These are phyloP conservation scores for Diplodia scrobiculata DNA, from an alignment of 2,329 filamentous ascomycete species.

Conservation along the genomic window DNA sequence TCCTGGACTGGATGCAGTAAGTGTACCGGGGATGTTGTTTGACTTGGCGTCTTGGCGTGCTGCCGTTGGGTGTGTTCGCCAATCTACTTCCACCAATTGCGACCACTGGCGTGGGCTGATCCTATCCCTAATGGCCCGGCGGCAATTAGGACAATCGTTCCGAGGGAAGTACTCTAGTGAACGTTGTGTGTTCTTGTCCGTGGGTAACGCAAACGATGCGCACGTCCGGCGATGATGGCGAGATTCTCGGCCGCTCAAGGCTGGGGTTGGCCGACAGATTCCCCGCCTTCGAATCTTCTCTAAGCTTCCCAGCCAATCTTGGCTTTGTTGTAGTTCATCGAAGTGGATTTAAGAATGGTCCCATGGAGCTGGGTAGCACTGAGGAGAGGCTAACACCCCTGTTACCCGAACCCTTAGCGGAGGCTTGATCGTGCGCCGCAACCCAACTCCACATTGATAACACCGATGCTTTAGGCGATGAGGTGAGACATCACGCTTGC, in stretches of 20 bases:
- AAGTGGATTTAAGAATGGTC: background rate
- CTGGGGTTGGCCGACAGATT: background rate
- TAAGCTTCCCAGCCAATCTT: background rate
- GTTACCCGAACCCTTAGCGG: background rate
- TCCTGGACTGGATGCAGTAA: slow-evolving; percentile 11
- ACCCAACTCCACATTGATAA: background rate
- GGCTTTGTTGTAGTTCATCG: background rate
- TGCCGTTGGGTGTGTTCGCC: background rate
- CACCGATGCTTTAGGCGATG: background rate
- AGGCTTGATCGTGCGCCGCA: slow-evolving; percentile 22
- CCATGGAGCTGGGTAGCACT: background rate
- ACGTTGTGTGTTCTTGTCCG: too few relatives aligned
- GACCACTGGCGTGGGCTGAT: background rate
- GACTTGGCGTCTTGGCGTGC: slow-evolving; percentile 23
- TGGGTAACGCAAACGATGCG: background rate
- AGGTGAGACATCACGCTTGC: background rate
- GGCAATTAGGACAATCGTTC: slow-evolving; percentile 9
- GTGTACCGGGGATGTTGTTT: slow-evolving; percentile 14
- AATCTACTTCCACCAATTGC: slow-evolving; percentile 21
- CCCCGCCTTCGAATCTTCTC: background rate
- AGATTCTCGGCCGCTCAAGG: slow-evolving; percentile 1
- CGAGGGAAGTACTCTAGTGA: background rate
- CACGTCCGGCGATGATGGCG: slow-evolving; percentile 1
- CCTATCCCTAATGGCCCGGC: background rate
- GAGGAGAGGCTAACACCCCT: background rate